Evolutionary conservation across 78 protist species (phyloP), one percentile per base, ranked within the genome.

Genomic region (Polysphondylium violaceum): DNA sequence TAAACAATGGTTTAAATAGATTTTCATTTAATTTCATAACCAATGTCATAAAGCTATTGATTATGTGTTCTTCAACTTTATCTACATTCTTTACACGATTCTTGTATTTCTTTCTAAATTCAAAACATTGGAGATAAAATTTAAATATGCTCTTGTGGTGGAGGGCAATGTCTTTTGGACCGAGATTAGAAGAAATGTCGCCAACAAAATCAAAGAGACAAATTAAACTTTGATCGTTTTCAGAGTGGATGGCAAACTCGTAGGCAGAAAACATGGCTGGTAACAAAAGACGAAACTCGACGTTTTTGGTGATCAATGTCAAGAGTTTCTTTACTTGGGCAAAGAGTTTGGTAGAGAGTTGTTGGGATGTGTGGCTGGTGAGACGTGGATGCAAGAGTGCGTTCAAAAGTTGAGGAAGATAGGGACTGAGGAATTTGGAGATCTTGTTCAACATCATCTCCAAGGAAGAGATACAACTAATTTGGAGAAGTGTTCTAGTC

Each of bases 361-460:
- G 55, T n/a, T n/a, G n/a, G 3, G 19, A 11, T 36, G 29, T 35
- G 21, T 25, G 33, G 2, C 50, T n/a, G 2, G 65, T 78, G 1
- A 88, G 78, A 44, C 77, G 55, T 68, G 86, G 87, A 47, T 74
- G 94, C 3, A 78, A 41, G 43, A 88, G 75, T 35, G 77, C 87
- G 41, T 68, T 71, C 6, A 74, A n/a, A 5, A 88, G 14, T 29
- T 69, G 60, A 35, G 87, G 76, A 23, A 88, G 74, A 55, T 75
- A 88, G 0, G 86, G 86, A n/a, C 71, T 47, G 25, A 88, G 47
- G 87, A 88, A 88, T 58, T 88, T 77, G 0, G 87, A 41, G 9
- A 88, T 65, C 67, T 72, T 81, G n/a, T 81, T 81, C 23, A 81
- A 36, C 89, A 81, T 81, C 77, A 81, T 81, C 27, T 81, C 89